Evolutionary conservation across 805 yeast species (phyloP).

Genomic region (Jamesozyma rosinii): DNA sequence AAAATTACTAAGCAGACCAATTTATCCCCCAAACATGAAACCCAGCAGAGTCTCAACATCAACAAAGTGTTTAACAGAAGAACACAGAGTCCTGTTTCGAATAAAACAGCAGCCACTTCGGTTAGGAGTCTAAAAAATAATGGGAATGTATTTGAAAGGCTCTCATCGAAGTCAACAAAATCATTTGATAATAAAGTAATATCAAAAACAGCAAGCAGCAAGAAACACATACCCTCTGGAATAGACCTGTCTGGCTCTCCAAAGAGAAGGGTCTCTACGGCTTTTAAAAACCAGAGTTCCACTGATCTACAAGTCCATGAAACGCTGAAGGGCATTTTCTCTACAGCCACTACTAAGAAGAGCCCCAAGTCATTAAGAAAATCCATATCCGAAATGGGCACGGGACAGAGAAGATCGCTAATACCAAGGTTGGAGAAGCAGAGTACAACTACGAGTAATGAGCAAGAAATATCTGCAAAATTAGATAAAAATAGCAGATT

Average conservation of each 20-base stretch:
- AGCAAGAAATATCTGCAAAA: background rate
- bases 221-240: constrained; percentile 13
- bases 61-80: background rate
- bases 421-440: constrained; percentile 5
- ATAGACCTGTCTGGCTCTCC: constrained; percentile 28
- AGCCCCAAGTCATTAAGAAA: background rate
- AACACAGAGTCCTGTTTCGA: constrained; percentile 6
- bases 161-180: constrained; percentile 24
- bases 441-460: background rate
- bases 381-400: background rate
- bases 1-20: background rate
- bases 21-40: constrained; percentile 4
- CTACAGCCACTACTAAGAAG: constrained; percentile 7
- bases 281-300: constrained; percentile 3
- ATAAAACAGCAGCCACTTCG: background rate
- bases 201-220: constrained; percentile 5
- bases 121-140: constrained; percentile 2
- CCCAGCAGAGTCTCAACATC: background rate
- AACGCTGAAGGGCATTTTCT: constrained; percentile 24
- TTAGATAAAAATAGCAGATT: background rate
- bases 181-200: constrained; percentile 26
- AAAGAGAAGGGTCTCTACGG: constrained; percentile 10
- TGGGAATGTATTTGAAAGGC: constrained; percentile 26
- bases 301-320: constrained; percentile 21
- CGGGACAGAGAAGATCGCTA: constrained; percentile 6